Base-by-base conservation (phyloP, 2,329 filamentous ascomycete genomes). In the Cercospora nicotianae region DNA sequence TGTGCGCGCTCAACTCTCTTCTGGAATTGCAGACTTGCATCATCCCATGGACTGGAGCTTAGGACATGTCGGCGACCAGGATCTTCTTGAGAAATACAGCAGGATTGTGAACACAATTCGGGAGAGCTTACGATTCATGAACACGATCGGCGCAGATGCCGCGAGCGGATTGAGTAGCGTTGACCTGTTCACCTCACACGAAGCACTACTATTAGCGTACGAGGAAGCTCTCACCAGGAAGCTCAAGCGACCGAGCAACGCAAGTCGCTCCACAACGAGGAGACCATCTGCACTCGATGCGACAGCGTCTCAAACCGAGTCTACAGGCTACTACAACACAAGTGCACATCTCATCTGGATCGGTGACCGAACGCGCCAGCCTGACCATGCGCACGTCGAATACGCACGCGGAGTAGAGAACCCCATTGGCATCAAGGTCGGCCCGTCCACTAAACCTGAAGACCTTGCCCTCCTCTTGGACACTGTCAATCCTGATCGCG, bases 301-400 rank as follows among this genome's bases (percentile, higher is more conserved):
- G n/a, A 28, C 3, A 7, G 26, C 26, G 13, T 18, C 55, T 4
- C 55, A 60, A 16, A 8, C 18, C 16, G 63, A 65, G 55, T 78
- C 80, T 16, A 87, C 87, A 75, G 89, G 90, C 75, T 96, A 92
- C 86, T 98, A 96, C 83, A 91, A 97, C 81, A 98, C 94, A 0
- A 96, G 93, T 4, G 92, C 93, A 0, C 95, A 99, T 79, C 98
- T 99, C 83, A 87, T 99, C 79, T 99, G 95, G 95, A 96, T 99
- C 75, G 95, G 95, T 64, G 95, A 99, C 80, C 91, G 95, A 72
- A 99, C 95, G 1, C 89, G 95, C 58, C 94, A 98, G 81, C 88
- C 97, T 57, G 91, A 95, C 77, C 92, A 94, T 74, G 94, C 91
- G 0, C 95, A 99, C 80, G 91, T 99, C 70, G 95, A 99, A 81